phyloP scores from a whole-genome alignment of 768 basidiomycete species.

The Mrakia frigida region DNA sequence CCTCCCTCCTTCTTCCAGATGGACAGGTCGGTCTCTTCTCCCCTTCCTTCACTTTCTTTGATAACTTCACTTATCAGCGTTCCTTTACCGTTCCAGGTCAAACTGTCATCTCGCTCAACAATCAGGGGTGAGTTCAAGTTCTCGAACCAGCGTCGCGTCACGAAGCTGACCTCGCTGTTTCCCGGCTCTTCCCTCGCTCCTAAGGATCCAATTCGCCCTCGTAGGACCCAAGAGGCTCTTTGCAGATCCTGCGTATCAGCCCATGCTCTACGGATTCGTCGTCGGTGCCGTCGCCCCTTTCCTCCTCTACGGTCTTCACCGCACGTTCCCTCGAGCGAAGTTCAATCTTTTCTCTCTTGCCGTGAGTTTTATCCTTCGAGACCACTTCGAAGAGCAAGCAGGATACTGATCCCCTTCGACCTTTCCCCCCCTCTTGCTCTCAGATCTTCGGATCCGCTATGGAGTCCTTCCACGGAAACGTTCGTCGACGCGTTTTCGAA shows the following conservation, averaged over 20 bases:
- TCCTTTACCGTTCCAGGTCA: background rate
- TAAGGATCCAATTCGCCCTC: conserved; percentile 16
- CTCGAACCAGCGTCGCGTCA: too few species aligned
- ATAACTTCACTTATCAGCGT: too few species aligned
- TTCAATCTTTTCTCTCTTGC: background rate
- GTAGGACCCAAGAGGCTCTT: conserved; percentile 18
- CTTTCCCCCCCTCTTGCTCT: too few species aligned
- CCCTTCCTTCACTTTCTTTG: too few species aligned
- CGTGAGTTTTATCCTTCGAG: too few species aligned
- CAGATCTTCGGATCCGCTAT: background rate
- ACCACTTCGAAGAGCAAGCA: too few species aligned
- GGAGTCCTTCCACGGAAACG: background rate
- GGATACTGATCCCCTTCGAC: too few species aligned
- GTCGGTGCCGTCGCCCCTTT: conserved; percentile 9
- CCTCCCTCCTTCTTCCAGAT: too few species aligned
- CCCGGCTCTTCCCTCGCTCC: background rate
- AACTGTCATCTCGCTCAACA: too few species aligned
- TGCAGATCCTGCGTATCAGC: background rate
- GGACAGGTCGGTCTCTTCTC: too few species aligned
- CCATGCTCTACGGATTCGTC: conserved; percentile 5
- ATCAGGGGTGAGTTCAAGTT: too few species aligned
- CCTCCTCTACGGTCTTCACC: background rate
- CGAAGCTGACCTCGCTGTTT: background rate
- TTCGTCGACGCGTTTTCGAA: background rate
- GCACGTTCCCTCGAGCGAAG: background rate